Percentiles rank a stretch among this genome's conserved stretches.
These are phyloP conservation scores for Oryza meyeriana DNA, from an alignment of 176 grass and related monocot genomes.

Conservation along the genomic window DNA sequence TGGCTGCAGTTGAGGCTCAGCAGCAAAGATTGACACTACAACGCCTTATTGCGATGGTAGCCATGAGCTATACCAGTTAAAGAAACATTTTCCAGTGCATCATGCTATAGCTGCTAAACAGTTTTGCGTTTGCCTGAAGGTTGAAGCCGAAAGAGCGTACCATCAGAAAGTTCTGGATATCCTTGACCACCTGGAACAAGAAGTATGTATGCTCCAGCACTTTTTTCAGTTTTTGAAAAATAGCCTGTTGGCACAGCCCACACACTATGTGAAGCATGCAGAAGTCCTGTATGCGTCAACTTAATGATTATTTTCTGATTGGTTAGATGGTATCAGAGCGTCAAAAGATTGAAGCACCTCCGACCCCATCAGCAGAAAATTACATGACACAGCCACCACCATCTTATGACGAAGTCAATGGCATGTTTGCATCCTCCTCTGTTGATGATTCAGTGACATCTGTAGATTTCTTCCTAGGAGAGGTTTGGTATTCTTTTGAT, in stretches of 20 bases:
- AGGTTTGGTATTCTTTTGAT: conserved; percentile 43
- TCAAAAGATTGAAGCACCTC: conserved; percentile 74
- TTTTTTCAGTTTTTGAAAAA: conserved; percentile 18
- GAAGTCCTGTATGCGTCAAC: not conserved
- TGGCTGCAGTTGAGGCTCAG: conserved; percentile 86
- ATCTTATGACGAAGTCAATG: conserved; percentile 68
- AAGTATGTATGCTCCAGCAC: conserved; percentile 34
- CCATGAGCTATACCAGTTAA: not conserved
- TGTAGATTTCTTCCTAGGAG: conserved; percentile 78
- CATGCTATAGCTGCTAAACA: not conserved
- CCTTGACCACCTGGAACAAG: conserved; percentile 75
- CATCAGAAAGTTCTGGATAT: conserved; percentile 88
- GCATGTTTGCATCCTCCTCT: conserved; percentile 48
- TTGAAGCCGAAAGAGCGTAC: conserved; percentile 78
- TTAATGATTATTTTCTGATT: conserved; percentile 22
- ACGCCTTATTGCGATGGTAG: conserved; percentile 87
- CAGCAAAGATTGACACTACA: conserved; percentile 93
- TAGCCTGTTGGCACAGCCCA: not conserved
- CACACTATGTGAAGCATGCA: not conserved
- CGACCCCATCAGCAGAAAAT: conserved; percentile 50
- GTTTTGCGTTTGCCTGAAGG: conserved; percentile 41
- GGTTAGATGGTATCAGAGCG: conserved; percentile 78
- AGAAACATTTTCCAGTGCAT: not conserved
- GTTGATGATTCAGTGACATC: conserved; percentile 52
- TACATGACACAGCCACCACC: conserved; percentile 58